These are phyloP conservation scores for Aspergillus felis DNA, from an alignment of 2,329 filamentous ascomycete genomes.

Conservation along the genomic window DNA sequence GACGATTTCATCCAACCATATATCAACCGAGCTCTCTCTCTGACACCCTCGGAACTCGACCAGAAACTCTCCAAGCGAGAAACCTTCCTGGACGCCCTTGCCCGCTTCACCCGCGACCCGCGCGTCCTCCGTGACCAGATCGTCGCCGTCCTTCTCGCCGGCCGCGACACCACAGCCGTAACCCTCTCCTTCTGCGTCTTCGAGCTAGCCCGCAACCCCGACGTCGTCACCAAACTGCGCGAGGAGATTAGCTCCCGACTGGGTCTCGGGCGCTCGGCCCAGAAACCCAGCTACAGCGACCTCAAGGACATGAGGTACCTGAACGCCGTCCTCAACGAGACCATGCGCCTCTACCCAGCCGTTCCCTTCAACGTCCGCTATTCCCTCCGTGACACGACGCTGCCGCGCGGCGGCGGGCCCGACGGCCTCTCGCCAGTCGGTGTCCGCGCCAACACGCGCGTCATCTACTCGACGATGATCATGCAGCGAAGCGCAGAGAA, in stretches of 20 bases:
- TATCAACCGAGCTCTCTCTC: conserved; percentile 67
- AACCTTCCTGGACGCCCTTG: conserved; percentile 83
- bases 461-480: conserved; percentile 50
- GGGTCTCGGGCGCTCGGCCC: conserved; percentile 54
- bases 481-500: conserved; percentile 51
- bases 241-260: conserved; percentile 66
- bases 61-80: conserved; percentile 67
- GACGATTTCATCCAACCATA: conserved; percentile 73
- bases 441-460: conserved; percentile 44
- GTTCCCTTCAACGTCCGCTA: conserved; percentile 77
- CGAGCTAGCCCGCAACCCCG: conserved; percentile 70
- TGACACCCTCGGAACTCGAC: conserved; percentile 68
- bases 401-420: conserved; percentile 61
- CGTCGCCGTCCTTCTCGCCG: conserved; percentile 75
- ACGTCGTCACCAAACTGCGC: conserved; percentile 64
- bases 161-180: conserved; percentile 76
- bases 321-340: conserved; percentile 67
- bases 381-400: conserved; percentile 67
- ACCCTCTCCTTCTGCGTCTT: conserved; percentile 80
- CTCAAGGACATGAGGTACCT: conserved; percentile 87
- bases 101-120: conserved; percentile 65
- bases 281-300: conserved; percentile 64
- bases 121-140: conserved; percentile 76
- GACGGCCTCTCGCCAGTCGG: conserved; percentile 45
- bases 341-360: conserved; percentile 69